Evolutionary conservation across 2,329 filamentous ascomycete genomes (phyloP), one percentile per base, ranked within the genome.

Genomic region (Nemania serpens): DNA sequence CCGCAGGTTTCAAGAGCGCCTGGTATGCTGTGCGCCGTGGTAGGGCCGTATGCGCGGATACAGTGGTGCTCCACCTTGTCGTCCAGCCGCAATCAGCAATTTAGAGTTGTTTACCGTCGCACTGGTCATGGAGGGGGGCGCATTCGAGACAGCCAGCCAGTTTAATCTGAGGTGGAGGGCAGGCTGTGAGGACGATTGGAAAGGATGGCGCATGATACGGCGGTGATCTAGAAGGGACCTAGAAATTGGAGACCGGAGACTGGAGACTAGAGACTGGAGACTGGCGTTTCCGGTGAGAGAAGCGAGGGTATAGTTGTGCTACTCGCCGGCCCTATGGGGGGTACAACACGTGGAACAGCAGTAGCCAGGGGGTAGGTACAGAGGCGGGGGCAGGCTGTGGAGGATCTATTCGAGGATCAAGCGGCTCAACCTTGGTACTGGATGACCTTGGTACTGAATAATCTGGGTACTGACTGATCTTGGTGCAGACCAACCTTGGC

Each of bases 181-280:
- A 36, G 53, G 60, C 59, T 69, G 68, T 39, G 58, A 37, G 62
- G 64, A 59, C 63, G 52, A 51, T 57, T 51, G 63, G 63, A 47
- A 58, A 57, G 60, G 62, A 62, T 64, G 68, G 67, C 64, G 67
- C 69, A 71, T 70, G 55, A 48, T 61, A 62, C 59, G 57, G 54
- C 22, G 51, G 43, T 33, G 58, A 61, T 57, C 61, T 64, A 57
- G 61, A 64, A 56, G 56, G 29, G 15, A 22, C 59, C 56, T 60
- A 57, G 59, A 59, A 62, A 25, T 58, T 59, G 52, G 59, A 60
- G 59, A 59, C 60, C 47, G 25, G 37, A 34, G 49, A n/a, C n/a
- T n/a, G 56, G 29, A 17, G 18, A 59, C 55, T 59, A 56, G 62
- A 62, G 62, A 25, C 55, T 59, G 52, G 59, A 60, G 59, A 59